Conservation (phyloP, 352 stramenopile genomes). For the Globisporangium lucens region DNA sequence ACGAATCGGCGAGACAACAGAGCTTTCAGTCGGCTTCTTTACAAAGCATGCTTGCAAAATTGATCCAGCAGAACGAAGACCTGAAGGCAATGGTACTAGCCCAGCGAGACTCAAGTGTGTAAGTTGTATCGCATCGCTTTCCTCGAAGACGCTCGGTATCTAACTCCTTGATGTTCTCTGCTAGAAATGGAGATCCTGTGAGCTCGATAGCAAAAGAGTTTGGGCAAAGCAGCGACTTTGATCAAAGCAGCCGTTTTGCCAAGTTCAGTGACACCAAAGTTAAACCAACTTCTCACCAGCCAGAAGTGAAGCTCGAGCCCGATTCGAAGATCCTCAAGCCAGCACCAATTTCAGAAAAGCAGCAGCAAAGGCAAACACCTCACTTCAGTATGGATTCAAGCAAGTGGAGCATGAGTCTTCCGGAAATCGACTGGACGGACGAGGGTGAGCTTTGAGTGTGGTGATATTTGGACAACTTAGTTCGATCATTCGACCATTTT, state of each 20-base stretch:
- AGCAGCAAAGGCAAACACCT: neutral
- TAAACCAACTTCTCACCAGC: neutral
- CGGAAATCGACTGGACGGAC: slow-evolving; percentile 54
- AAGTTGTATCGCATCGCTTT: slow-evolving; percentile 2
- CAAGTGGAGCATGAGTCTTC: slow-evolving; percentile 18
- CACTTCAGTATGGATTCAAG: neutral
- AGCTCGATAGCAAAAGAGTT: slow-evolving; percentile 4
- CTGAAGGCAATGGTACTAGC: slow-evolving; percentile 16
- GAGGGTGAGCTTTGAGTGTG: slow-evolving; percentile 40
- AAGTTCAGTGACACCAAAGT: neutral
- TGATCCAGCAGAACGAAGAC: slow-evolving; percentile 33
- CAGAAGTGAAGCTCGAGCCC: neutral
- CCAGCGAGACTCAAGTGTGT: slow-evolving; percentile 6
- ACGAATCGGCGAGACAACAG: neutral
- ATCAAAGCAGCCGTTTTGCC: neutral
- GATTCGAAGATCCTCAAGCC: neutral
- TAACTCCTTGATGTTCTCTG: neutral
- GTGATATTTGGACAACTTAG: neutral
- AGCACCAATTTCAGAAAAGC: neutral
- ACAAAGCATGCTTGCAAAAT: slow-evolving; percentile 14
- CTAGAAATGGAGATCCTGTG: neutral
- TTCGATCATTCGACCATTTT: neutral
- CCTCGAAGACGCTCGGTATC: neutral
- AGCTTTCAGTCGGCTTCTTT: neutral
- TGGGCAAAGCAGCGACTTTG: slow-evolving; percentile 3